Evolutionary conservation across 1,284 basidiomycete species (phyloP), one percentile per base, ranked within the genome.

Genomic region (Bjerkandera adusta): DNA sequence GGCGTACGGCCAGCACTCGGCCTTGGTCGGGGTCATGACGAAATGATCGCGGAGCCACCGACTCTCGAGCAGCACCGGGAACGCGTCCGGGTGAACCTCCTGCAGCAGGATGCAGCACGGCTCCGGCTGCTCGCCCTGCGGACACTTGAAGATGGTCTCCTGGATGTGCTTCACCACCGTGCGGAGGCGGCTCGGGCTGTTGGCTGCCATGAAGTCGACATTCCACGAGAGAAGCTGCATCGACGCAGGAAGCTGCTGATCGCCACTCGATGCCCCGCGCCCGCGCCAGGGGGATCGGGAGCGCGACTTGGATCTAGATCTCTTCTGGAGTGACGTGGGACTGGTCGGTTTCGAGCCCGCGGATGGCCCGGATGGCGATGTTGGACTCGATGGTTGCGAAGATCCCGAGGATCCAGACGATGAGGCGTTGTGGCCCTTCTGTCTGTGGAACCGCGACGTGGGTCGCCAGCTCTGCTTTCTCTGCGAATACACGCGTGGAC

Each of bases 181-280:
- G 2, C 52, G 49, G 11, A 83, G 66, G 7, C 85, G 75, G 45
- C 67, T 67, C 22, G 64, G 63, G 7, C 58, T 58, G 32, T 67
- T 54, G 0, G 59, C 53, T 8, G 65, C 63, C 43, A 61, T 55
- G 57, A 75, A 80, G 57, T 83, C 76, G 41, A 87, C 57, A 60
- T 88, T 87, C 85, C 85, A 88, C 27, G 81, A 77, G 48, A 85
- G 59, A 33, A 88, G 57, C 38, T 68, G 68, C 38, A 85, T 55
- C 27, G 58, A 67, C 24, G 67, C 68, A 21, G 70, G 73, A 48
- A 67, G 65, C 11, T 67, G 63, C 50, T 62, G 42, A 2, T 36
- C 25, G 16, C 26, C 11, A 20, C 11, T 32, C 29, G 35, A 20
- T 24, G 38, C 25, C 11, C 13, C 18, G 5, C 40, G 12, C 22